Evolutionary conservation across 2,329 filamentous ascomycete species (phyloP), one percentile per base, ranked within the genome.

Genomic region (Microcyclospora tardicrescens): DNA sequence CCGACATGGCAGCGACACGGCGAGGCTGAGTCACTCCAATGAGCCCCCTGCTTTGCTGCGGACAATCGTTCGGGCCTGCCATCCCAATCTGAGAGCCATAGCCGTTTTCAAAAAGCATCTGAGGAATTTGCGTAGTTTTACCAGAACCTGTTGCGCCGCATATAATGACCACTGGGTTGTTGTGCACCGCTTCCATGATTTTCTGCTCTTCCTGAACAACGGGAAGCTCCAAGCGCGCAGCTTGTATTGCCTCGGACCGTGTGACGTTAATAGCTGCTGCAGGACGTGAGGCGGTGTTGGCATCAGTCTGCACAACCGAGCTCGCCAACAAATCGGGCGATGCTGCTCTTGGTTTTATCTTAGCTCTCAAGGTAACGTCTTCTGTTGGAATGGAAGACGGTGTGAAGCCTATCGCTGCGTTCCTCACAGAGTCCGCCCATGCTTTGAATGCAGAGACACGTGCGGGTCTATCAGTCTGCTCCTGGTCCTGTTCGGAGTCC

Each of bases 171-270:
- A 85, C 78, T 37, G 89, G 75, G 57, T 95, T 82, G 56, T 89
- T 89, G 61, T 95, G 81, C 35, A 98, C 85, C 1, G 87, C 86
- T 61, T 98, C 91, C 87, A 98, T 96, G 24, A 98, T 87, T 53
- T 81, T 86, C 57, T 98, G 91, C 60, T 98, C 91, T 59, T 96
- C 87, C 2, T 84, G 84, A 2, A 96, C 85, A 1, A 98, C 84
- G 0, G 91, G 91, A 12, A 98, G 70, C 40, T 82, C 76, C 34
- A 93, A 61, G 10, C 91, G 77, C 10, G 79, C 75, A 35, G 79
- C 73, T 57, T 95, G 84, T 15, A 96, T 81, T 13, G 81, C 79
- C 5, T 77, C 64, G 0, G 73, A 65, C 41, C 91, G 75, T 30
- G 73, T 65, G 2, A 95, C 78, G 1, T 73, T 61, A 1, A 95